Conservation (phyloP, 371 early-diverging fungal species). For the Rhizopus delemar region DNA sequence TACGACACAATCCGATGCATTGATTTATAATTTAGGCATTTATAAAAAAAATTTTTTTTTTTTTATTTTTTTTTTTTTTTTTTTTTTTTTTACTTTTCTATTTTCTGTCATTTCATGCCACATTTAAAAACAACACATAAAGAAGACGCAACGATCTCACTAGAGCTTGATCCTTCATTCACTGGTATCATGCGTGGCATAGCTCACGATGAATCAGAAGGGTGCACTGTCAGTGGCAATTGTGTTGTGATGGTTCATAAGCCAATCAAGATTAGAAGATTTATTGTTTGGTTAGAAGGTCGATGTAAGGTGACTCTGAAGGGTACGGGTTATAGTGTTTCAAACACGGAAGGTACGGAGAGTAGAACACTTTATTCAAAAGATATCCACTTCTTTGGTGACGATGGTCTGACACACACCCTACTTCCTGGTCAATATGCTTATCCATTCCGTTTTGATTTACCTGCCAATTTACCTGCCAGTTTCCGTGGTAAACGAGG, state of each 20-base stretch:
- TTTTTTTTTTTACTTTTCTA: slow-evolving; percentile 1
- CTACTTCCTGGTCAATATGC: slow-evolving; percentile 42
- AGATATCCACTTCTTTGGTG: slow-evolving; percentile 36
- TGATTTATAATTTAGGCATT: neutral
- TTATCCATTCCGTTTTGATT: slow-evolving; percentile 43
- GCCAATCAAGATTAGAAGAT: slow-evolving; percentile 43
- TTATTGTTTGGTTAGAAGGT: slow-evolving; percentile 48
- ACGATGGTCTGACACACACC: slow-evolving; percentile 30
- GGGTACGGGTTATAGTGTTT: slow-evolving; percentile 25
- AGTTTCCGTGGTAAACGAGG: slow-evolving; percentile 49
- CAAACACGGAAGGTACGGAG: slow-evolving; percentile 38
- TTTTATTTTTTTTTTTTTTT: neutral
- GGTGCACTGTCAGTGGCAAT: slow-evolving; percentile 43
- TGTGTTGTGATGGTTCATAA: slow-evolving; percentile 36
- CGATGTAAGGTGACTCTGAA: slow-evolving; percentile 44
- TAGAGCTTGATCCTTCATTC: slow-evolving; percentile 44
- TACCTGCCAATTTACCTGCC: slow-evolving; percentile 46
- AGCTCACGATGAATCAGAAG: slow-evolving; percentile 51
- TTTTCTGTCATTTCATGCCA: slow-evolving; percentile 18
- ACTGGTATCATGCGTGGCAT: slow-evolving; percentile 48
- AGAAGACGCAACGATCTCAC: slow-evolving; percentile 40
- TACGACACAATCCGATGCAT: neutral
- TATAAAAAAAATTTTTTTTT: slow-evolving; percentile 4
- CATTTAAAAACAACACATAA: slow-evolving; percentile 29
- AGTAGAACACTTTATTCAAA: slow-evolving; percentile 37